phyloP scores from a whole-genome alignment of 2,329 filamentous ascomycete genomes.

The Penicillium sp. region DNA sequence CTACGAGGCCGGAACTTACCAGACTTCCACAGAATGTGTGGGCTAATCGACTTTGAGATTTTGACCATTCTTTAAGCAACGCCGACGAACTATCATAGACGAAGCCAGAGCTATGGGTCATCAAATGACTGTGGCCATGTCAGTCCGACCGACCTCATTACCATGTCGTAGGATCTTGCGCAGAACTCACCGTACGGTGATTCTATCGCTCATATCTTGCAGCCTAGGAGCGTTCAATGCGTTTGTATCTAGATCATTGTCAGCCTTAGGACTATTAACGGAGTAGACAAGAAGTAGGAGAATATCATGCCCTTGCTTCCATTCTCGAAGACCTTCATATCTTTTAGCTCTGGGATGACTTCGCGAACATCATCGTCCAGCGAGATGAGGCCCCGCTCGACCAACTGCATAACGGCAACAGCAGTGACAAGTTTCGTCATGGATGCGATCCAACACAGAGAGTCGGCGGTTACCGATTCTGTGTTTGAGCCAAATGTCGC shows the following conservation, averaged over 20 bases:
- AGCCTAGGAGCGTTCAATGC: too few relatives aligned
- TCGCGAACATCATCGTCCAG: slow-evolving; percentile 36
- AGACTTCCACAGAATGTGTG: slow-evolving; percentile 12
- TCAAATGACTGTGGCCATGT: not conserved
- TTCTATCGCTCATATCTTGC: too few relatives aligned
- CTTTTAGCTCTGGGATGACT: slow-evolving; percentile 6
- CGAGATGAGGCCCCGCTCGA: slow-evolving; percentile 41
- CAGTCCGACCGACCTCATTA: too few relatives aligned
- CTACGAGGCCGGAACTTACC: not conserved
- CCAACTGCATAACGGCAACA: slow-evolving; percentile 46
- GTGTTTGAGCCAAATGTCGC: not conserved
- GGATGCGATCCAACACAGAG: slow-evolving; percentile 58
- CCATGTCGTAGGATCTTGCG: too few relatives aligned
- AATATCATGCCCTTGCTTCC: too few relatives aligned
- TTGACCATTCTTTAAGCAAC: slow-evolving; percentile 7
- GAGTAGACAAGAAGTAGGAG: too few relatives aligned
- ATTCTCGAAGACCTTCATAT: not conserved
- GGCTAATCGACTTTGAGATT: slow-evolving; percentile 3
- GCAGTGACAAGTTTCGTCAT: slow-evolving; percentile 46
- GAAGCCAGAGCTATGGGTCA: slow-evolving; percentile 10
- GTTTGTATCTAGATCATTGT: too few relatives aligned
- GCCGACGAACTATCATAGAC: slow-evolving; percentile 9
- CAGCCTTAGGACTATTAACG: too few relatives aligned
- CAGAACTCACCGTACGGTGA: too few relatives aligned
- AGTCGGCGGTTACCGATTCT: slow-evolving; percentile 40